phyloP scores from a whole-genome alignment of 2,329 filamentous ascomycete genomes.

The Fusarium lateritium region DNA sequence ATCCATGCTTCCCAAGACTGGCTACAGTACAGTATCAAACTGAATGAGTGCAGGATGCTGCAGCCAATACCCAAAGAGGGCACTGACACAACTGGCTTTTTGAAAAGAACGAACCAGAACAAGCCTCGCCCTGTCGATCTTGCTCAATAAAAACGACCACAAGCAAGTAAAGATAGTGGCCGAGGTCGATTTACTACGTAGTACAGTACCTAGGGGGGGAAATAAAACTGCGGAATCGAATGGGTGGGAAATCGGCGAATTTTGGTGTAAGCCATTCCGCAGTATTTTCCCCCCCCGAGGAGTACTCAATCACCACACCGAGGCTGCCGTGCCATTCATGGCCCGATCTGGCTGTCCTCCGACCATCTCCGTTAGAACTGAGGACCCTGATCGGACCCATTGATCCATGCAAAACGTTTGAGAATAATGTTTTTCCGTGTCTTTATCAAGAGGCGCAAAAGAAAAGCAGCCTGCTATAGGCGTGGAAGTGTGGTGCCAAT shows the following conservation, averaged over 20 bases:
- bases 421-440: neutral
- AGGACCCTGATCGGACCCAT: neutral
- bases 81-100: conserved; percentile 6
- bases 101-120: conserved; percentile 9
- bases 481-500: conserved; percentile 8
- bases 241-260: too few relatives aligned
- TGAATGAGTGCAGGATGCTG: conserved; percentile 8
- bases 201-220: too few relatives aligned
- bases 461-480: neutral
- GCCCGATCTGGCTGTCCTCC: conserved; percentile 30
- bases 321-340: conserved; percentile 12
- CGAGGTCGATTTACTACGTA: conserved; percentile 4
- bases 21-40: conserved; percentile 2
- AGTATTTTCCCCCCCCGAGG: too few relatives aligned
- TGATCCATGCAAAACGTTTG: neutral
- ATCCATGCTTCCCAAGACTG: too few relatives aligned
- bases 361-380: neutral
- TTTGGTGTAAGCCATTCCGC: too few relatives aligned
- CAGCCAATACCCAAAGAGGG: conserved; percentile 5
- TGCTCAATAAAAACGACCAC: conserved; percentile 6
- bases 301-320: conserved; percentile 5
- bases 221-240: too few relatives aligned
- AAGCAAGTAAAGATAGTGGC: conserved; percentile 9
- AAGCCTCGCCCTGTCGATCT: conserved; percentile 10
- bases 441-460: neutral